A percentile compares a stretch with the other conserved stretches of the same genome.
These are phyloP conservation scores for Diplodia intermedia DNA, from an alignment of 2,329 filamentous ascomycete genomes.

Conservation along the genomic window DNA sequence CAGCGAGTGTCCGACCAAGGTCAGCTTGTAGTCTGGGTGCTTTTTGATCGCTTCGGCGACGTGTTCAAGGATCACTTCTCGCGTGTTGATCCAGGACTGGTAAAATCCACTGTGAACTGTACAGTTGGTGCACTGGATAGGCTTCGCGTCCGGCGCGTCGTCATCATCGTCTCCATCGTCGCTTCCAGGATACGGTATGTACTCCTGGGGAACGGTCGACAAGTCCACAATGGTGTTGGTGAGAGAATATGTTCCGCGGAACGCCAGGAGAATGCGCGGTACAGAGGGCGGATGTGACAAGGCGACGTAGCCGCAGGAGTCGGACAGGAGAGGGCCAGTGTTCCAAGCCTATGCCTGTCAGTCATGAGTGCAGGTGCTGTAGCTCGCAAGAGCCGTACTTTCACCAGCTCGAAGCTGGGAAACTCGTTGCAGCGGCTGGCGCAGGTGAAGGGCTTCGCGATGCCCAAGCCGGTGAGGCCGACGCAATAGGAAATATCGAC, in stretches of 20 bases:
- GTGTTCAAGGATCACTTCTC: conserved; percentile 70
- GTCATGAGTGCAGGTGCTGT: conserved; percentile 31
- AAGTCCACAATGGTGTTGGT: conserved; percentile 90
- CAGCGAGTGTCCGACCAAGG: conserved; percentile 87
- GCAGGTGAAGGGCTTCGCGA: conserved; percentile 83
- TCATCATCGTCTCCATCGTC: conserved; percentile 50
- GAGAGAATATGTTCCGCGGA: conserved; percentile 93
- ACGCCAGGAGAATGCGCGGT: conserved; percentile 80
- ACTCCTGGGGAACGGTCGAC: conserved; percentile 86
- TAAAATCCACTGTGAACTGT: conserved; percentile 93
- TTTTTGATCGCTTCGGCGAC: conserved; percentile 65
- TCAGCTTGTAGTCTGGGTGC: conserved; percentile 75
- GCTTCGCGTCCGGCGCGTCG: conserved; percentile 40
- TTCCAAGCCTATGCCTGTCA: conserved; percentile 72
- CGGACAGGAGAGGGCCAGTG: conserved; percentile 82
- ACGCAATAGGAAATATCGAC: conserved; percentile 97
- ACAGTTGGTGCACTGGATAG: conserved; percentile 77
- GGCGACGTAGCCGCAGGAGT: conserved; percentile 93
- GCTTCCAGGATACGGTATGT: conserved; percentile 80
- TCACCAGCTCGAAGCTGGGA: conserved; percentile 76
- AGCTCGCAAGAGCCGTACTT: conserved; percentile 39
- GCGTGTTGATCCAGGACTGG: conserved; percentile 79
- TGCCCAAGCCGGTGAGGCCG: conserved; percentile 80
- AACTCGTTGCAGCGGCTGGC: conserved; percentile 86
- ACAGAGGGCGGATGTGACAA: conserved; percentile 72